Evolutionary conservation across 805 yeast species (phyloP), one percentile per base, ranked within the genome.

Genomic region (Sugiyamaella lignohabitans): DNA sequence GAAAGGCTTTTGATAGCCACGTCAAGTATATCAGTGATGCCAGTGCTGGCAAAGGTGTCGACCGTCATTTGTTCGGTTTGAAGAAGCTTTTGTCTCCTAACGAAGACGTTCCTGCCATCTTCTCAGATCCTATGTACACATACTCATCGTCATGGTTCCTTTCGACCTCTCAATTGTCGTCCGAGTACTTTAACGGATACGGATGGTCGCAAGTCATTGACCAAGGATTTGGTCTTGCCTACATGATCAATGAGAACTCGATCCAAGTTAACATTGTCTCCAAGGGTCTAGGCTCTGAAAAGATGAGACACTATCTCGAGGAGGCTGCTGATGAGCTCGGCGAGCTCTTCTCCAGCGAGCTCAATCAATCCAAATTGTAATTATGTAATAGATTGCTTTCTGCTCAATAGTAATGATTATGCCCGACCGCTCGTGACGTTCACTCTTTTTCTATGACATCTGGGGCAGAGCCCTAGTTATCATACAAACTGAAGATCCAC

Each of bases 181-280:
- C 94, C 3, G 85, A 82, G 58, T 73, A 72, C 65, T 86, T 87
- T 68, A 87, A 87, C 63, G 89, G 94, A 39, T 91, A 89, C 74
- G 98, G 98, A 29, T 91, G 88, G 87, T 79, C 96, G 17, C 95
- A 94, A 65, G 98, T 93, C 42, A 80, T 84, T 57, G 95, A 89
- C 61, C 86, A 83, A 51, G 98, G 98, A 5, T 81, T 85, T 59
- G 98, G 98, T 5, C 74, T 87, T 53, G 97, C 96, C 5, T 91
- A 91, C 71, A 87, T 88, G 87, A 74, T 91, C 60, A 88, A 86
- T 72, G 78, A 78, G 50, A 84, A 89, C 57, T 82, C 85, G 79
- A 60, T 88, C 54, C 91, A 88, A 63, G 79, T 93, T 60, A 91
- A 89, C 67, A 80, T 91, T 52, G 82, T 88, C 41, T 77, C 81